Evolutionary conservation across 1,284 basidiomycete genomes (phyloP).

Genomic region (Ceratobasidium sp.): DNA sequence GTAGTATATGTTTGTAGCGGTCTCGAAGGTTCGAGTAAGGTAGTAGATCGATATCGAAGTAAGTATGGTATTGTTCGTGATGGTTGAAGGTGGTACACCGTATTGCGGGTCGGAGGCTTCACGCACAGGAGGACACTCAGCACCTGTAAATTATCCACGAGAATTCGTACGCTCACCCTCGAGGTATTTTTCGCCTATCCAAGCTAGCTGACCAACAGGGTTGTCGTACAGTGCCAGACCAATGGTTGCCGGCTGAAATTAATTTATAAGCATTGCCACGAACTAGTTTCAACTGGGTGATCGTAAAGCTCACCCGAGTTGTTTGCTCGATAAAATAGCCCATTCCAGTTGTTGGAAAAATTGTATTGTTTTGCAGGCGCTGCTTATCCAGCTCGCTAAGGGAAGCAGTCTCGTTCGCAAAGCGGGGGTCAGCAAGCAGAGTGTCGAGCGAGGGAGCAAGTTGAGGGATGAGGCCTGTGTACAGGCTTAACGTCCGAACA

Average conservation of each 20-base stretch:
- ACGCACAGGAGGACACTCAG: not conserved
- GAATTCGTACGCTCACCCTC: not conserved
- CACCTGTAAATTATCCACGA: not conserved
- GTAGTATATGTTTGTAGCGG: constrained; percentile 39
- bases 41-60: constrained; percentile 43
- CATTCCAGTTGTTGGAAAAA: not conserved
- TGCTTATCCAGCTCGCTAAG: constrained; percentile 5
- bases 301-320: constrained; percentile 26
- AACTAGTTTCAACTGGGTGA: not conserved
- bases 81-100: constrained; percentile 1
- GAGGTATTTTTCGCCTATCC: constrained; percentile 44
- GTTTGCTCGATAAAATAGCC: constrained; percentile 41
- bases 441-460: constrained; percentile 7
- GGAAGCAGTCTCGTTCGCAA: not conserved
- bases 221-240: constrained; percentile 43
- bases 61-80: constrained; percentile 38
- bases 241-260: constrained; percentile 43
- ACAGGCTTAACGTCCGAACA: not conserved
- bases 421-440: constrained; percentile 1
- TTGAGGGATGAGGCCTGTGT: constrained; percentile 42
- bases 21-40: constrained; percentile 42
- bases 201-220: constrained; percentile 42
- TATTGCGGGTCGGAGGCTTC: constrained; percentile 5
- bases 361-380: not conserved
- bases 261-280: not conserved